phyloP scores from a whole-genome alignment of 2,329 filamentous ascomycete species.

The Talaromyces sp. region DNA sequence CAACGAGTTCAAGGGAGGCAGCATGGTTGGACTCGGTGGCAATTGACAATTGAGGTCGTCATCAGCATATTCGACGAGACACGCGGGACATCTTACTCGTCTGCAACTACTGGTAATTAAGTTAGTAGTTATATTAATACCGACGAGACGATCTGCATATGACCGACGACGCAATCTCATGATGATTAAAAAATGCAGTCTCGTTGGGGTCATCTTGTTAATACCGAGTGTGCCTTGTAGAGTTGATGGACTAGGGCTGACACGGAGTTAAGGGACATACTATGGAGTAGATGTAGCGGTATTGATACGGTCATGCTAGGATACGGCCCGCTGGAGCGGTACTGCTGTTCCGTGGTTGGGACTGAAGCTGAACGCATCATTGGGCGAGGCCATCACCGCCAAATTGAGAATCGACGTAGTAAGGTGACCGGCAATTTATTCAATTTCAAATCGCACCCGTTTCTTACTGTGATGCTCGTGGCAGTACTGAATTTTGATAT shows the following conservation, averaged over 20 bases:
- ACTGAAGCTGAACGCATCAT: neutral
- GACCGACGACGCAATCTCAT: neutral
- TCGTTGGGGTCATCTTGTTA: neutral
- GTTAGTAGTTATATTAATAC: neutral
- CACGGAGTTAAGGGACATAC: conserved; percentile 3
- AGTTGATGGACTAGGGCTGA: neutral
- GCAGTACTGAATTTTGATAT: neutral
- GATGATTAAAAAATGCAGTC: neutral
- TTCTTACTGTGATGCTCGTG: neutral
- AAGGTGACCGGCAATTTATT: neutral
- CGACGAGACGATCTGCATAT: neutral
- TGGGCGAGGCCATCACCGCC: neutral
- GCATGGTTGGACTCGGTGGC: neutral
- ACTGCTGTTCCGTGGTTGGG: conserved; percentile 2
- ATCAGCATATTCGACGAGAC: neutral
- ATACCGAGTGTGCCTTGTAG: neutral
- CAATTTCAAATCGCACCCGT: neutral
- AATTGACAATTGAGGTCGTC: neutral
- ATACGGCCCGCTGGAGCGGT: neutral
- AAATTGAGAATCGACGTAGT: neutral
- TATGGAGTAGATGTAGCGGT: neutral
- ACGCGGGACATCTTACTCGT: neutral
- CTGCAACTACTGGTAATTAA: neutral
- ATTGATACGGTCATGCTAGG: neutral
- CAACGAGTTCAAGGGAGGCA: neutral